These are phyloP conservation scores for Sedum album DNA, from an alignment of 164 flowering plant genomes.

Conservation along the genomic window DNA sequence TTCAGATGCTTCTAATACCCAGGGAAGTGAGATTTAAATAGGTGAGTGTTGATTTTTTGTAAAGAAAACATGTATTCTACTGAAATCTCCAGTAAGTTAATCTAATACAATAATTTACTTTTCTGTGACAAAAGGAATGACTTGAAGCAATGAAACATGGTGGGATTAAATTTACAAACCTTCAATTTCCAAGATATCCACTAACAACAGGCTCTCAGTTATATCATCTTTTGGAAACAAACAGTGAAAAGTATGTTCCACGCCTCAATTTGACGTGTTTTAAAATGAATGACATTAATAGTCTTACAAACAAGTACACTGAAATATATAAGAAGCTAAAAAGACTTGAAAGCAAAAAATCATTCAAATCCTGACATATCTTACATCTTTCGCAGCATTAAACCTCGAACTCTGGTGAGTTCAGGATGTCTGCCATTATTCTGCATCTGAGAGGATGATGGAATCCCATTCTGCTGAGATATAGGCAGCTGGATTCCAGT, in stretches of 20 bases:
- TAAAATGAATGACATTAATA: not conserved
- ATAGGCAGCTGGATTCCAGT: constrained; percentile 30
- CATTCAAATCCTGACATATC: constrained; percentile 13
- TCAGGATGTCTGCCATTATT: constrained; percentile 38
- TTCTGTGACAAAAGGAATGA: not conserved
- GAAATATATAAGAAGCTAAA: not conserved
- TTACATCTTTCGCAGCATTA: constrained; percentile 55
- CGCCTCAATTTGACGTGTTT: not conserved
- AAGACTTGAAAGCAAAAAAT: not conserved
- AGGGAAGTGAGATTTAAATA: no score
- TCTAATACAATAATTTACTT: no score
- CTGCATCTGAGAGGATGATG: constrained; percentile 33
- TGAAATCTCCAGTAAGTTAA: no score
- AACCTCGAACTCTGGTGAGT: constrained; percentile 25
- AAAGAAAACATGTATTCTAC: no score
- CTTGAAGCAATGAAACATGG: not conserved
- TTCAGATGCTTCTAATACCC: no score
- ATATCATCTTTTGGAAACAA: not conserved
- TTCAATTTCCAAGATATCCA: not conserved
- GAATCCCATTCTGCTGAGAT: constrained; percentile 53
- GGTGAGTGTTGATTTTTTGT: not conserved
- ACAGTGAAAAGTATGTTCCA: not conserved
- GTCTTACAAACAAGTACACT: not conserved
- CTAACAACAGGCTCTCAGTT: not conserved
- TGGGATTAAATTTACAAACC: no score